Evolutionary conservation across 2,329 filamentous ascomycete species (phyloP), one percentile per base, ranked within the genome.

Genomic region (Teratosphaeria nubilosa): DNA sequence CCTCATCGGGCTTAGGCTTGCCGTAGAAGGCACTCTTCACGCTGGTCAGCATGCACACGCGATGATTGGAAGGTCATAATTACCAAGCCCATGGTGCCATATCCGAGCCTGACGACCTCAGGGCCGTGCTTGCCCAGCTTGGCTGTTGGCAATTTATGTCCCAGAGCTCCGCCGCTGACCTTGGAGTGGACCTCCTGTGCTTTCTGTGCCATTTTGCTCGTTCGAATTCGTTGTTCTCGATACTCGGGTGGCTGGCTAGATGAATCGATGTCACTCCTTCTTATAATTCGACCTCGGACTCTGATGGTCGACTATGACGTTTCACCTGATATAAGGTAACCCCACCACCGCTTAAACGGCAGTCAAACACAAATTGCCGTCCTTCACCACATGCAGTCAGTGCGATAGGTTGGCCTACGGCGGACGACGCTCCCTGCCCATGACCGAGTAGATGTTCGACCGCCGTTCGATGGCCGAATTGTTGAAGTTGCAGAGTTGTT

Each of bases 41-140:
- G 24, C 34, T 25, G 7, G 41, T 54, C 50, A 53, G 53, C 20
- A 25, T 48, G 5, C 1, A 51, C 24, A n/a, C 22, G 16, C 53
- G n/a, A 16, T 11, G 20, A 20, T 41, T 2, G 30, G 57, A 24
- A 34, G 16, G 48, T 34, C 13, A n/a, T 4, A 50, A 58, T 54
- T 54, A 65, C 69, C 45, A 78, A 60, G 2, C 80, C 79, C 81
- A 84, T 83, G 24, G 78, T 70, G 16, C 82, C 80, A 32, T 82
- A 76, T 11, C 82, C 81, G 7, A 83, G 64, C 9, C 74, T 73
- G 3, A 77, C 74, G 32, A 85, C 77, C 22, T 75, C 64, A 0
- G 79, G 79, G 16, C 81, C 81, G 63, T 79, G 73, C 60, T 76
- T 78, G 60, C 81, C 80, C 14, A 84, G 73, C 45, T 74, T 74